Conservation (phyloP, 352 stramenopile genomes). For the Globisporangium takayamanum region DNA sequence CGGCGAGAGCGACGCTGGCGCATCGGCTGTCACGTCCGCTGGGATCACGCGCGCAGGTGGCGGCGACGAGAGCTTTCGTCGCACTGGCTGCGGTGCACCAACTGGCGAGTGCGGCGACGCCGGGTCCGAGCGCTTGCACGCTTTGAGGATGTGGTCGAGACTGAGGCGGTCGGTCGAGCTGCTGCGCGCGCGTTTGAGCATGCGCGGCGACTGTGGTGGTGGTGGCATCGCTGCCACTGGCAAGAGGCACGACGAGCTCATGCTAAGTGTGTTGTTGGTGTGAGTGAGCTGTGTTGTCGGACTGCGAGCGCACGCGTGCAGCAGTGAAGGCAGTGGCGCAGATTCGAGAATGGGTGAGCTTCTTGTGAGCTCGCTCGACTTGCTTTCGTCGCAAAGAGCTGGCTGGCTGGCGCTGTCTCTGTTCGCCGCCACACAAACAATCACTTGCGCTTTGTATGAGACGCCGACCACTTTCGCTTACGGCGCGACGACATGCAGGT, state of each 20-base stretch:
- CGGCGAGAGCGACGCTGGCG: slow-evolving; percentile 16
- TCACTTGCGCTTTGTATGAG: background rate
- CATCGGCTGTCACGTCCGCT: slow-evolving; percentile 4
- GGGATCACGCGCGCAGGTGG: slow-evolving; percentile 13
- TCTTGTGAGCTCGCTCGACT: background rate
- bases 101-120: slow-evolving; percentile 46
- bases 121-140: slow-evolving; percentile 40
- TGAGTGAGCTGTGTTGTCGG: background rate
- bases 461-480: background rate
- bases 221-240: slow-evolving; percentile 31
- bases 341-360: slow-evolving; percentile 8
- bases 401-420: slow-evolving; percentile 5
- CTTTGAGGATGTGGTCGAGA: slow-evolving; percentile 49
- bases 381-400: background rate
- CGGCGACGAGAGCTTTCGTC: slow-evolving; percentile 2
- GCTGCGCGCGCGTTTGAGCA: slow-evolving; percentile 56
- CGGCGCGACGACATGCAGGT: background rate
- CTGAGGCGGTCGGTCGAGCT: slow-evolving; percentile 40
- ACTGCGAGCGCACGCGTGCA: background rate
- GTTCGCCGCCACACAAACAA: background rate
- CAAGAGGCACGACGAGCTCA: slow-evolving; percentile 59
- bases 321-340: background rate
- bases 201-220: slow-evolving; percentile 8
- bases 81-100: background rate
- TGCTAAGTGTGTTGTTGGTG: slow-evolving; percentile 9